Evolutionary conservation across 2,329 filamentous ascomycete genomes (phyloP), one percentile per base, ranked within the genome.

Genomic region (Grosmannia serpens): DNA sequence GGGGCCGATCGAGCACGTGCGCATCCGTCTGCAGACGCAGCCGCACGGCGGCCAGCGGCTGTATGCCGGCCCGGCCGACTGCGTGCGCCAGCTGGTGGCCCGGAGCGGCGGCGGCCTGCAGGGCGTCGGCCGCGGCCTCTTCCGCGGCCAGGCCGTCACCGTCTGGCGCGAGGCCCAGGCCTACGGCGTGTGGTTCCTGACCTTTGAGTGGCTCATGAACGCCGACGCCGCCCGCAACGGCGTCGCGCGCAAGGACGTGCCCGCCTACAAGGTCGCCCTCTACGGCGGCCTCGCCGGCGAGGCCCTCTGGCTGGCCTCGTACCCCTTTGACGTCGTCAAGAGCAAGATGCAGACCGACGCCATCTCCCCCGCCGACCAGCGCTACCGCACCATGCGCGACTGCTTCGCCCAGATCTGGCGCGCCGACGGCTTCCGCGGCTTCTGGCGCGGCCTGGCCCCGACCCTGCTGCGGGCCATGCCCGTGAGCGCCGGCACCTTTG

Each of bases 261-360:
- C 89, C 20, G 85, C 82, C 56, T 85, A 85, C 72, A 97, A 96
- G 75, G 84, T 99, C 55, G 94, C 94, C 15, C 75, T 89, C 15
- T 99, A 97, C 71, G 94, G 94, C 63, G 94, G 94, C 51, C 73
- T 99, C 47, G 94, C 94, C 0, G 94, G 94, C 65, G 94, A 99
- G 78, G 89, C 85, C 56, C 81, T 99, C 59, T 99, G 94, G 94
- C 77, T 99, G 58, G 81, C 81, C 41, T 95, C 90, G 69, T 99
- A 99, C 74, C 94, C 94, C 26, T 87, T 99, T 64, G 94, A 99
- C 74, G 92, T 99, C 31, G 75, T 99, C 74, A 99, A 99, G 87
- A 96, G 90, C 75, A 97, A 96, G 83, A 96, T 97, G 92, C 94
- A 99, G 81, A 96, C 87, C 60, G 94, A 99, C 74, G 91, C 89